Conservation (phyloP, 1,284 basidiomycete species). For the Cryptococcus sp. region DNA sequence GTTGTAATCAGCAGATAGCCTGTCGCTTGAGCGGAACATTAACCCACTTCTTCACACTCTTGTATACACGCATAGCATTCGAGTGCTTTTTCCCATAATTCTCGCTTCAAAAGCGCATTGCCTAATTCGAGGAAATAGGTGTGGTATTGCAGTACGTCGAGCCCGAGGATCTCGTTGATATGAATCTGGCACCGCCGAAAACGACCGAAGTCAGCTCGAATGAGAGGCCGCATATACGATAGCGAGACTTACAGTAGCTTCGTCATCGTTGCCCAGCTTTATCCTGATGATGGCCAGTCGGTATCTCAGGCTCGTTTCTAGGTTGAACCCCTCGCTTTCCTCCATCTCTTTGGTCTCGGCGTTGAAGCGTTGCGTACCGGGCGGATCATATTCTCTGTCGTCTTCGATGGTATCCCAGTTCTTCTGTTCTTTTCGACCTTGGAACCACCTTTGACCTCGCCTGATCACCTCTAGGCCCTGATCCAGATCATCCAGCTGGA, state of each 20-base stretch:
- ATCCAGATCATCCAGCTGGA: constrained; percentile 68
- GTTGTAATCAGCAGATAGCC: not conserved
- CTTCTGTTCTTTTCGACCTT: constrained; percentile 67
- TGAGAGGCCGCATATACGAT: not conserved
- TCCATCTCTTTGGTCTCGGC: constrained; percentile 38
- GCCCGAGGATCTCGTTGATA: constrained; percentile 66
- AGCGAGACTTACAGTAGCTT: constrained; percentile 68
- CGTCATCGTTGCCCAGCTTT: constrained; percentile 74
- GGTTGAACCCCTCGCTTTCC: constrained; percentile 60
- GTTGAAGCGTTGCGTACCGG: constrained; percentile 42
- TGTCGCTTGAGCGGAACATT: not conserved
- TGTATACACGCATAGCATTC: constrained; percentile 75
- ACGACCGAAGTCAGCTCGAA: constrained; percentile 9
- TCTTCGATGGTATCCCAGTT: constrained; percentile 83
- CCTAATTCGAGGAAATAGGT: constrained; percentile 79
- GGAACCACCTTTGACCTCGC: constrained; percentile 82
- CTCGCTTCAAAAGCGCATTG: constrained; percentile 75
- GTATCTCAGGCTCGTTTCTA: constrained; percentile 81
- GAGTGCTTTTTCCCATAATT: constrained; percentile 72
- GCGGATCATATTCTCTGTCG: constrained; percentile 81
- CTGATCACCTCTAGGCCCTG: constrained; percentile 71
- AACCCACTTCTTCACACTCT: constrained; percentile 65
- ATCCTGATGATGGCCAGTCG: constrained; percentile 84
- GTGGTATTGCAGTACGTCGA: constrained; percentile 74
- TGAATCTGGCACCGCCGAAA: constrained; percentile 62